Conservation (phyloP, 2,329 filamentous ascomycete species). For the Trichoderma sp. region DNA sequence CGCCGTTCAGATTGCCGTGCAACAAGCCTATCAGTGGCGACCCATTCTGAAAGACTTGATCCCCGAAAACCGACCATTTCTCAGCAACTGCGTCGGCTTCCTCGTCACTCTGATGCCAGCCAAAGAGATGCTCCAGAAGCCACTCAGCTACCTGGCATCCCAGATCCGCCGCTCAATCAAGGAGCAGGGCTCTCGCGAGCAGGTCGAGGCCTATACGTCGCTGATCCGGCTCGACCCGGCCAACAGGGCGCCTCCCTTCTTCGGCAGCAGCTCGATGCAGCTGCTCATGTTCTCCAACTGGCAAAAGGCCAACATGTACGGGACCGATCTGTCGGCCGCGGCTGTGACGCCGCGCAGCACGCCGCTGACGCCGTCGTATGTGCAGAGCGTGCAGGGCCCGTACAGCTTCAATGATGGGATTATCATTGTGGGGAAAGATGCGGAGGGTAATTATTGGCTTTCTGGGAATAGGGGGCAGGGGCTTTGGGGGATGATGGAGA, state of each 20-base stretch:
- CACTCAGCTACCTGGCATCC: slow-evolving; percentile 3
- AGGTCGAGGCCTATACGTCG: slow-evolving; percentile 14
- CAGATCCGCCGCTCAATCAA: slow-evolving; percentile 8
- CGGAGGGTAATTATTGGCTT: slow-evolving; percentile 33
- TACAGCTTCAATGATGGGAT: slow-evolving; percentile 9
- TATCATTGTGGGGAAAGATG: slow-evolving; percentile 6
- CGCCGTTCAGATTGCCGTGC: slow-evolving; percentile 3
- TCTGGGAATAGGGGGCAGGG: slow-evolving; percentile 6
- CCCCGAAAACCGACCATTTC: slow-evolving; percentile 1
- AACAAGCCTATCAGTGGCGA: slow-evolving; percentile 17
- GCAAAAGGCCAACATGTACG: slow-evolving; percentile 12
- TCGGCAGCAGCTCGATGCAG: slow-evolving; percentile 9
- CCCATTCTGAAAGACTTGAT: not conserved
- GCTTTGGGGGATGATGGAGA: slow-evolving; percentile 6
- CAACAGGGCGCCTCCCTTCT: slow-evolving; percentile 15
- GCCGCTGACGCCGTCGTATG: slow-evolving; percentile 2
- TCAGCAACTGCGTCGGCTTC: slow-evolving; percentile 20
- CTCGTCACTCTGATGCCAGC: slow-evolving; percentile 2
- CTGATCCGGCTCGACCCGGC: slow-evolving; percentile 12
- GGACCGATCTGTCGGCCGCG: not conserved
- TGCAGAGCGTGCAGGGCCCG: slow-evolving; percentile 12
- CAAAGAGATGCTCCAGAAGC: slow-evolving; percentile 8
- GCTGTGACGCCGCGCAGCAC: slow-evolving; percentile 1
- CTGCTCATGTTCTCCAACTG: slow-evolving; percentile 14
- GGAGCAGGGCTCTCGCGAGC: slow-evolving; percentile 8